Evolutionary conservation across 1,284 basidiomycete species (phyloP), one percentile per base, ranked within the genome.

Genomic region (Chalciporus piperatoides): DNA sequence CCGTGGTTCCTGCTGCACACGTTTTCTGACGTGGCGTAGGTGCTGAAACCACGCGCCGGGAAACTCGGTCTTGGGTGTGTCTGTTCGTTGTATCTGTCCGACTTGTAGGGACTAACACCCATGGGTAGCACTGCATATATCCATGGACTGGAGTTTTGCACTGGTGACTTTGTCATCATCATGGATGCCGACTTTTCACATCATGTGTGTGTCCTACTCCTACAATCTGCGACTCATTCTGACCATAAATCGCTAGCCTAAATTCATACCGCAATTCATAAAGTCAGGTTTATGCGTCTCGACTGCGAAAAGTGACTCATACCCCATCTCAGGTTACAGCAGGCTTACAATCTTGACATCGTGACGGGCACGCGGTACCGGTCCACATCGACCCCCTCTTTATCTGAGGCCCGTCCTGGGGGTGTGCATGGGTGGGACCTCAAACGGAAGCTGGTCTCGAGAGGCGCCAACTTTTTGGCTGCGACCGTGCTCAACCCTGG

Each of bases 131-230:
- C 92, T 12, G 92, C 92, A 17, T 96, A 96, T 67, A 90, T 95
- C 45, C 89, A 96, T 65, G 92, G 92, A 10, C 75, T 96, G 46
- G 85, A 90, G 60, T 91, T 86, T 65, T 88, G 86, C 62, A 84
- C 86, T 0, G 92, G 92, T n/a, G 90, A 91, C 68, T 96, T 93
- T 71, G 90, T 94, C 30, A 90, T 95, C 63, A 95, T 96, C 68
- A 96, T 96, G 92, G 92, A 96, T 63, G 92, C 92, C 44, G 92
- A 96, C 71, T 95, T 96, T 68, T 94, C 91, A 10, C 92, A 96
- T 66, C 92, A 96, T 63, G 92, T 92, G 69, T 46, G 85, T 70
- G 40, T 11, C 47, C 41, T 27, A 11, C 30, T 14, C 19, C 23
- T 9, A 36, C 21, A 2, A 23, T 23, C 7, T 30, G 23, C n/a